These are phyloP conservation scores for Cucumis melo DNA, from an alignment of 306 rosid genomes.

Conservation along the genomic window DNA sequence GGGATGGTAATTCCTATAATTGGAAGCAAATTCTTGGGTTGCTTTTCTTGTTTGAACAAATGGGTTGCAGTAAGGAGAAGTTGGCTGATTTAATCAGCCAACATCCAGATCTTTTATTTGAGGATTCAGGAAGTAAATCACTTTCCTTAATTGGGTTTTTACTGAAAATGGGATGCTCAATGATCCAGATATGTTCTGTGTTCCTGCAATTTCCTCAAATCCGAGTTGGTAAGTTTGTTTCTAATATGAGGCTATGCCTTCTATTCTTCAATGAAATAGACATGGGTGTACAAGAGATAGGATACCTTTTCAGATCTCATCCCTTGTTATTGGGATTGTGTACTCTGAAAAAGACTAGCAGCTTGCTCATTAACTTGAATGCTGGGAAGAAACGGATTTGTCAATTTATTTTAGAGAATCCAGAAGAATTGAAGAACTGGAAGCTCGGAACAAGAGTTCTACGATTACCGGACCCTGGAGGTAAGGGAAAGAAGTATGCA, in stretches of 20 bases:
- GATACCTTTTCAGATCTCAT: conserved; percentile 35
- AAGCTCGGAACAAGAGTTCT: conserved; percentile 32
- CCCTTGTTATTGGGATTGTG: conserved; percentile 39
- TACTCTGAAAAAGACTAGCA: conserved; percentile 37
- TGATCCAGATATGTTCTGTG: conserved; percentile 26
- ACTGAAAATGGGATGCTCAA: conserved; percentile 40
- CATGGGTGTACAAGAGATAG: conserved; percentile 42
- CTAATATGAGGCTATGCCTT: conserved; percentile 39
- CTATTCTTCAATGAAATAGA: conserved; percentile 37
- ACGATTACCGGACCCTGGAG: conserved; percentile 22
- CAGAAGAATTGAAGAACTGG: conserved; percentile 44
- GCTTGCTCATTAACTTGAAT: conserved; percentile 31
- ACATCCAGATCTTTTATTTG: conserved; percentile 41
- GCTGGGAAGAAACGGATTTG: conserved; percentile 53
- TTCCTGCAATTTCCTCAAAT: conserved; percentile 45
- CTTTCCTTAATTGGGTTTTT: conserved; percentile 40
- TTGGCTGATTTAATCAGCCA: conserved; percentile 21
- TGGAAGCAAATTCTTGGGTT: conserved; percentile 46
- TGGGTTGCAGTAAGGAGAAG: conserved; percentile 25
- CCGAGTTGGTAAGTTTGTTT: conserved; percentile 26
- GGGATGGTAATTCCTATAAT: conserved; percentile 25
- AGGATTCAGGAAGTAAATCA: conserved; percentile 46
- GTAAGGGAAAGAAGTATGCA: conserved; percentile 8
- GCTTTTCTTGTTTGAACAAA: conserved; percentile 26
- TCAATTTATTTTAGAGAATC: conserved; percentile 39